Evolutionary conservation across 2,329 filamentous ascomycete species (phyloP).

Genomic region (Diaporthe helianthi): DNA sequence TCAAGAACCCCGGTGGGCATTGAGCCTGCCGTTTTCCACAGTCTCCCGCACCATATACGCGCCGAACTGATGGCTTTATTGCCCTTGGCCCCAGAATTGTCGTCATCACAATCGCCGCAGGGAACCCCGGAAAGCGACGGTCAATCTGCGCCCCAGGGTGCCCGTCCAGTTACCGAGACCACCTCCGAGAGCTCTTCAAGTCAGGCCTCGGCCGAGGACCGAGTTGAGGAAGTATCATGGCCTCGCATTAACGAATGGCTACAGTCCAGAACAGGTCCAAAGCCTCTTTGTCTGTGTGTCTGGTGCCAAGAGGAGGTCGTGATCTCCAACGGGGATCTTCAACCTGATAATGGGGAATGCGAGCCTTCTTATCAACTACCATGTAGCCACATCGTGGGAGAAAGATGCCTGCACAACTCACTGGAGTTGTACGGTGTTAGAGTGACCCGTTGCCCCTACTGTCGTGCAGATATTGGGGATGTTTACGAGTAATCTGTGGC

Average conservation of each 20-base stretch:
- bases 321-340: not conserved
- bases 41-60: not conserved
- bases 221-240: not conserved
- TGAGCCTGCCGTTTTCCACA: not conserved
- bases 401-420: not conserved
- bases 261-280: not conserved
- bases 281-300: not conserved
- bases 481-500: not conserved
- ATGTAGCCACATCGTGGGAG: not conserved
- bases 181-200: not conserved
- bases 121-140: not conserved
- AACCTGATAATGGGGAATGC: not conserved
- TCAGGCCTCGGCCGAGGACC: not conserved
- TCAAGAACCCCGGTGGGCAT: not conserved
- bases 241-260: not conserved
- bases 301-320: not conserved
- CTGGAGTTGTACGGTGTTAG: not conserved
- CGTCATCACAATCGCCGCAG: not conserved
- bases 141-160: not conserved
- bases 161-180: no score
- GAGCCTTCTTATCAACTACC: not conserved
- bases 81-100: not conserved
- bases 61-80: not conserved
- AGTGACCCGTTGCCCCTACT: not conserved
- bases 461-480: not conserved